Conservation (phyloP, 2,329 filamentous ascomycete genomes). For the Chaetomium sp. region DNA sequence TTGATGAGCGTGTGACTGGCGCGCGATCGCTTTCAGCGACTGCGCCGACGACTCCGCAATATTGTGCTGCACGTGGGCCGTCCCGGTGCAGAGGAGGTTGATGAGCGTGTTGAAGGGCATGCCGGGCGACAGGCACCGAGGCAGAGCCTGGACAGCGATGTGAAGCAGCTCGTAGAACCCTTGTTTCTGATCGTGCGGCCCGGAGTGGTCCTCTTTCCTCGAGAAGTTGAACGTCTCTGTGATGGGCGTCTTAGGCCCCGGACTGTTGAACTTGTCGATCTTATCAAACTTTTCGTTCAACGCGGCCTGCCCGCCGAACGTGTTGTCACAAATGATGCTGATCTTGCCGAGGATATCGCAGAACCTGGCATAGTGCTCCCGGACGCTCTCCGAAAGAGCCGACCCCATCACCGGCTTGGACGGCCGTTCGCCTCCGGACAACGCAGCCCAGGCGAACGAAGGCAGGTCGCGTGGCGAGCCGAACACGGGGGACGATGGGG, state of each 20-base stretch:
- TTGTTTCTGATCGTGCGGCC: constrained; percentile 74
- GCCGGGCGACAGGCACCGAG: constrained; percentile 83
- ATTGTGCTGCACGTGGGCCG: constrained; percentile 86
- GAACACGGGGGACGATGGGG: constrained; percentile 45
- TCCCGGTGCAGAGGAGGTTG: constrained; percentile 91
- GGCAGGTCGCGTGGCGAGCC: constrained; percentile 31
- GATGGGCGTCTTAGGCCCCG: constrained; percentile 89
- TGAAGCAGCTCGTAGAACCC: constrained; percentile 93
- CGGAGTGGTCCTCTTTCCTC: constrained; percentile 70
- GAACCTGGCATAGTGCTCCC: constrained; percentile 82
- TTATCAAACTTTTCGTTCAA: constrained; percentile 98
- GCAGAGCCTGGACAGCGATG: constrained; percentile 89
- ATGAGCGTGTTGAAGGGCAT: constrained; percentile 91
- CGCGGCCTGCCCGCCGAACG: constrained; percentile 92
- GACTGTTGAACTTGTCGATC: constrained; percentile 87
- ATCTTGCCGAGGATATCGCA: constrained; percentile 95
- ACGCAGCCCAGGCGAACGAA: constrained; percentile 22
- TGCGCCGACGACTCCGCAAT: constrained; percentile 89
- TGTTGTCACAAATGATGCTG: constrained; percentile 91
- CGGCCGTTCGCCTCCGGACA: constrained; percentile 53
- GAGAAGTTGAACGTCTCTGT: constrained; percentile 89
- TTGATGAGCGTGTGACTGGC: constrained; percentile 86
- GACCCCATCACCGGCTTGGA: constrained; percentile 58
- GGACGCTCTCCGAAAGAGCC: constrained; percentile 66
- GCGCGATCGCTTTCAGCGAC: constrained; percentile 89